A percentile compares a stretch with the other conserved stretches of the same genome.
Conservation (phyloP, 2,329 filamentous ascomycete genomes). For the Ceratocystis huliohia region DNA sequence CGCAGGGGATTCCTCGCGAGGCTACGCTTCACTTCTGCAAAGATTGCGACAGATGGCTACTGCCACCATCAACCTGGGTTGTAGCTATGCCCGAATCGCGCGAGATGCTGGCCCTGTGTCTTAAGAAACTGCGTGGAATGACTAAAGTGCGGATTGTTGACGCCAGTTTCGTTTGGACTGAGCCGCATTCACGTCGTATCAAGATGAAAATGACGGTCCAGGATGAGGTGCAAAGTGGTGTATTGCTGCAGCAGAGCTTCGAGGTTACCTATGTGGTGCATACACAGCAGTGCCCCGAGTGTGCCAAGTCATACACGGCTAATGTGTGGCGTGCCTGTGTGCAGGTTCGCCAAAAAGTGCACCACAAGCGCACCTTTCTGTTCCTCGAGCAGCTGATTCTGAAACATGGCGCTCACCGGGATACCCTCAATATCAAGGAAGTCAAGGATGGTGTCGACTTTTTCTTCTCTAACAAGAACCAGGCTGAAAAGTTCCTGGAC, state of each 20-base stretch:
- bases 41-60: constrained; percentile 89
- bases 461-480: constrained; percentile 79
- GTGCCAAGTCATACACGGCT: constrained; percentile 87
- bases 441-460: constrained; percentile 93
- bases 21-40: constrained; percentile 80
- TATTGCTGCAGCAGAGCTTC: constrained; percentile 78
- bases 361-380: constrained; percentile 69
- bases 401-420: constrained; percentile 80
- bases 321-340: constrained; percentile 91
- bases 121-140: constrained; percentile 75
- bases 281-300: constrained; percentile 88
- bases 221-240: constrained; percentile 48
- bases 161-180: constrained; percentile 94
- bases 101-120: constrained; percentile 81
- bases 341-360: constrained; percentile 92
- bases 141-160: constrained; percentile 90
- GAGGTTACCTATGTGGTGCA: constrained; percentile 87
- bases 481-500: constrained; percentile 84
- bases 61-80: constrained; percentile 77
- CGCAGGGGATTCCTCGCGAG: constrained; percentile 79
- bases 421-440: constrained; percentile 97
- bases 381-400: constrained; percentile 86
- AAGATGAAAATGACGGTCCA: constrained; percentile 95
- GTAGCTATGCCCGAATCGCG: constrained; percentile 74
- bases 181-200: constrained; percentile 83